phyloP scores from a whole-genome alignment of 2,329 filamentous ascomycete species.

The Hypoxylon sp. region DNA sequence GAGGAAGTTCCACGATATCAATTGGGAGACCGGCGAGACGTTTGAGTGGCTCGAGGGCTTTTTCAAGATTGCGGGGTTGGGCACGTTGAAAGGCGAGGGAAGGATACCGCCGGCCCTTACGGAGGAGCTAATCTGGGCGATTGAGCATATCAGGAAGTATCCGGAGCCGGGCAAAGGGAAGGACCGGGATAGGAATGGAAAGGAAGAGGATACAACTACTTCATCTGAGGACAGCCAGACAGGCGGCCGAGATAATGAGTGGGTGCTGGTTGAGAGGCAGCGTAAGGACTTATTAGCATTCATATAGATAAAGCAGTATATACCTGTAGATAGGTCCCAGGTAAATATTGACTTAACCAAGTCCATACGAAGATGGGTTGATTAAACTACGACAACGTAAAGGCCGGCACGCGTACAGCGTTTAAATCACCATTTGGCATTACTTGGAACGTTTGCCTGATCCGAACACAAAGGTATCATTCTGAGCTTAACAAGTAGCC shows the following conservation, averaged over 20 bases:
- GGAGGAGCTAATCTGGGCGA: slow-evolving; percentile 62
- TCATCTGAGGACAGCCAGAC: background rate
- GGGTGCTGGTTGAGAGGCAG: slow-evolving; percentile 39
- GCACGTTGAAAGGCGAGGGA: slow-evolving; percentile 62
- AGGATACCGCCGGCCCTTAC: slow-evolving; percentile 62
- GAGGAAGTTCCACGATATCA: slow-evolving; percentile 66
- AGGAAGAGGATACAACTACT: background rate
- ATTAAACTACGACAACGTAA: background rate
- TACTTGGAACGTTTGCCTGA: background rate
- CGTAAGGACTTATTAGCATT: slow-evolving; percentile 40
- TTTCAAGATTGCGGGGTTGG: slow-evolving; percentile 65
- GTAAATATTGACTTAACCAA: background rate
- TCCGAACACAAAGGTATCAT: slow-evolving; percentile 4
- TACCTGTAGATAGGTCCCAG: too few species aligned
- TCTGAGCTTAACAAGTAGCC: slow-evolving; percentile 14
- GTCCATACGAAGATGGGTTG: background rate
- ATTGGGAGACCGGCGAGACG: slow-evolving; percentile 68
- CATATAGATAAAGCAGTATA: slow-evolving; percentile 23
- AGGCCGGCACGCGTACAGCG: background rate
- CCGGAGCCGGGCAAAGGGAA: slow-evolving; percentile 52
- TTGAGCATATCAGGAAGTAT: slow-evolving; percentile 65
- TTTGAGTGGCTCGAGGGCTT: slow-evolving; percentile 62
- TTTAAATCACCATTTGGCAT: background rate
- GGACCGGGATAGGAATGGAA: slow-evolving; percentile 11
- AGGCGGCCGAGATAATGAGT: slow-evolving; percentile 11